Percentiles rank a stretch among this genome's conserved stretches.
phyloP scores from a whole-genome alignment of 1,139 yeast genomes.

The Pichia sp. region DNA sequence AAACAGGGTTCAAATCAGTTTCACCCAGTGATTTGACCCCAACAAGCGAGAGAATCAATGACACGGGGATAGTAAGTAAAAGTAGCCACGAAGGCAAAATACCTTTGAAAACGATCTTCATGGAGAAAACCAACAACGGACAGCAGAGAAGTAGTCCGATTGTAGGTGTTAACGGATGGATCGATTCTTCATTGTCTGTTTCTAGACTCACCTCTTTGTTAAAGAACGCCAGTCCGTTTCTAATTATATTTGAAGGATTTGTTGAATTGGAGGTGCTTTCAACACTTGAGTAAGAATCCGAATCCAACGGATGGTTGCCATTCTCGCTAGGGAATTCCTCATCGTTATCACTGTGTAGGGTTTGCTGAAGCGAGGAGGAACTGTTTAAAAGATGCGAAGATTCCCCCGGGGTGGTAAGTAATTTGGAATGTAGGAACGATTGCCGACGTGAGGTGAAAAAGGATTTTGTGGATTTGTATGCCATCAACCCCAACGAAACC shows the following conservation, averaged over 20 bases:
- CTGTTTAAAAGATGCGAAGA: neutral
- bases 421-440: neutral
- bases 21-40: conserved; percentile 96
- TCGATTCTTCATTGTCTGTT: conserved; percentile 21
- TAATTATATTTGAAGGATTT: conserved; percentile 2
- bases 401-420: neutral
- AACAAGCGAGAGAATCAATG: conserved; percentile 71
- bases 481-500: conserved; percentile 70
- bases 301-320: neutral
- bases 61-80: conserved; percentile 63
- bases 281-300: conserved; percentile 14
- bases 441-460: neutral
- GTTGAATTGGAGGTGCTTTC: conserved; percentile 2
- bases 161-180: conserved; percentile 31
- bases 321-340: neutral
- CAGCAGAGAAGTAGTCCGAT: conserved; percentile 65
- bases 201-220: conserved; percentile 28
- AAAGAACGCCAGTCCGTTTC: conserved; percentile 18
- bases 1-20: conserved; percentile 93
- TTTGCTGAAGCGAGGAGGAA: neutral
- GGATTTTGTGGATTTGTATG: conserved; percentile 38
- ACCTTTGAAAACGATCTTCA: conserved; percentile 63
- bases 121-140: conserved; percentile 58
- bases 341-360: neutral
- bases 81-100: conserved; percentile 70